These are phyloP conservation scores for Aspergillus sp. DNA, from an alignment of 2,329 filamentous ascomycete genomes.

Conservation along the genomic window DNA sequence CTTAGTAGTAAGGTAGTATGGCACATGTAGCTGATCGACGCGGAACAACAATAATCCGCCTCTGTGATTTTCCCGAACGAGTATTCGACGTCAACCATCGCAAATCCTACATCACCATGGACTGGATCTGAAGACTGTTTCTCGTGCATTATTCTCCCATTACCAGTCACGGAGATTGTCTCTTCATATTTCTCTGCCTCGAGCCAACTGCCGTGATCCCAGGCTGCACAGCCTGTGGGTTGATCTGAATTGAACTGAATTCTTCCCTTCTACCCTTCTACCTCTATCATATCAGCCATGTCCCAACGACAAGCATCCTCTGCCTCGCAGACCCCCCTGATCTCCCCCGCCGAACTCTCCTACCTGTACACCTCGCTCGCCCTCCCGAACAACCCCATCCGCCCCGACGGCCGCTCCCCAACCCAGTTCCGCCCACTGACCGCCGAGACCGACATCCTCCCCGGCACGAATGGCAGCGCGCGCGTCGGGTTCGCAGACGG, in stretches of 20 bases:
- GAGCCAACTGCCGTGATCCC: not conserved
- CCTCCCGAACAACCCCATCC: slow-evolving; percentile 70
- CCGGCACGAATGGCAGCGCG: slow-evolving; percentile 86
- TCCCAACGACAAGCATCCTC: slow-evolving; percentile 59
- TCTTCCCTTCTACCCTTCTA: not conserved
- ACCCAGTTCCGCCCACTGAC: slow-evolving; percentile 87
- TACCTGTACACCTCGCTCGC: slow-evolving; percentile 88
- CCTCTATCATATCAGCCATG: slow-evolving; percentile 42
- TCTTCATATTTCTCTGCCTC: too few relatives aligned
- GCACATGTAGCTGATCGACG: not conserved
- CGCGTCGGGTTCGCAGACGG: slow-evolving; percentile 93
- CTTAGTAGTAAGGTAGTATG: too few relatives aligned
- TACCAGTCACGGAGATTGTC: not conserved
- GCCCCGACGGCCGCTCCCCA: slow-evolving; percentile 77
- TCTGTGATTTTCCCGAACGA: slow-evolving; percentile 29
- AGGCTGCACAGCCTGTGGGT: not conserved
- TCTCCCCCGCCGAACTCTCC: slow-evolving; percentile 93
- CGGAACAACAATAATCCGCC: slow-evolving; percentile 28
- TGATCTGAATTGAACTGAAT: not conserved
- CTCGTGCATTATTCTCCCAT: not conserved
- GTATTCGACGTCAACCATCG: not conserved
- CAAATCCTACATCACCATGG: not conserved
- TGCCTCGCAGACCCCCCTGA: slow-evolving; percentile 53
- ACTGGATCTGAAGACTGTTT: not conserved
- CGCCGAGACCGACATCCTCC: slow-evolving; percentile 86